Conservation (phyloP, 2,329 filamentous ascomycete species). For the Phaeomoniella chlamydospora region DNA sequence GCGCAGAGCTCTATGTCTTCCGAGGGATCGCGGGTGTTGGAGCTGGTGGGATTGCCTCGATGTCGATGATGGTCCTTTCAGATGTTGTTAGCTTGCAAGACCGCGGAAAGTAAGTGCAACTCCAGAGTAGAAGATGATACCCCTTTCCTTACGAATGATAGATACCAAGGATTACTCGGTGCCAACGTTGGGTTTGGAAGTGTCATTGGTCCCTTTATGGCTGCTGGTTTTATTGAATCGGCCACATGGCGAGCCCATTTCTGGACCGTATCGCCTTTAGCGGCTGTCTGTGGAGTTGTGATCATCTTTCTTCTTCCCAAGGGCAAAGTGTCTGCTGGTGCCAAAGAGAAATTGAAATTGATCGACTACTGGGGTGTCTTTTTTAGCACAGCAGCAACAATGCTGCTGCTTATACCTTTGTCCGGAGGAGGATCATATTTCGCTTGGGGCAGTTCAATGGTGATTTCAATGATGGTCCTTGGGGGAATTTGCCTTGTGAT, state of each 20-base stretch:
- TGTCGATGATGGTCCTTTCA: slow-evolving; percentile 48
- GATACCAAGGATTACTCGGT: slow-evolving; percentile 8
- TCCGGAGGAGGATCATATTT: slow-evolving; percentile 47
- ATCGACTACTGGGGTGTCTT: slow-evolving; percentile 47
- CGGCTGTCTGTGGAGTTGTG: slow-evolving; percentile 29
- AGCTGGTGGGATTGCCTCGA: slow-evolving; percentile 43
- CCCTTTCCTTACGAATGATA: slow-evolving; percentile 32
- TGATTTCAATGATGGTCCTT: slow-evolving; percentile 43
- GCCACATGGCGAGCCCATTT: slow-evolving; percentile 31
- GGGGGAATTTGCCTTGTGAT: slow-evolving; percentile 29
- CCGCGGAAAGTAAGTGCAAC: slow-evolving; percentile 37
- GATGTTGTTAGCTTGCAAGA: slow-evolving; percentile 45
- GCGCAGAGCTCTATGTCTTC: slow-evolving; percentile 46
- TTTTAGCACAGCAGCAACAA: slow-evolving; percentile 38
- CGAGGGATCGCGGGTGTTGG: slow-evolving; percentile 47
- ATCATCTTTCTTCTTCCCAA: slow-evolving; percentile 37
- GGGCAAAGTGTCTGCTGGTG: slow-evolving; percentile 30
- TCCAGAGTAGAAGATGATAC: too few species aligned
- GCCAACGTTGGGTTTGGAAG: slow-evolving; percentile 30
- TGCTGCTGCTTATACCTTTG: slow-evolving; percentile 48
- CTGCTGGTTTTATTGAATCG: slow-evolving; percentile 27
- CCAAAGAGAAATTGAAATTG: slow-evolving; percentile 33
- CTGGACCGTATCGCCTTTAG: slow-evolving; percentile 38
- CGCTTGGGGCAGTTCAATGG: slow-evolving; percentile 39
- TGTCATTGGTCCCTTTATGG: slow-evolving; percentile 31